Conservation (phyloP, 208 protist species). For the Phytomonas francai region DNA sequence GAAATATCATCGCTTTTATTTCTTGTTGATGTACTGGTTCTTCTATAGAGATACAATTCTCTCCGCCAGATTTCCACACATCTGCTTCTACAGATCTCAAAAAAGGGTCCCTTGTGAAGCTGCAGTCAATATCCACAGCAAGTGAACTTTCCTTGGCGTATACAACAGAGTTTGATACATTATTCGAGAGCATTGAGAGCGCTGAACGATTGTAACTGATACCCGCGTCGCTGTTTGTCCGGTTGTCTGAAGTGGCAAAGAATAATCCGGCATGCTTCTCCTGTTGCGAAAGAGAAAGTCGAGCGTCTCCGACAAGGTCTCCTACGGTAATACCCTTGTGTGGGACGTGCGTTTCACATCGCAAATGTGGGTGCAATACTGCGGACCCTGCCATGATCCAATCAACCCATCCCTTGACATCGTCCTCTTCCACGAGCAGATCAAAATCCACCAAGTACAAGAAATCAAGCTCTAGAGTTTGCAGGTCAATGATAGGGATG, state of each 20-base stretch:
- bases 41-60: not conserved
- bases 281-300: not conserved
- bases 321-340: not conserved
- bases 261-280: not conserved
- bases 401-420: slow-evolving; percentile 59
- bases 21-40: not conserved
- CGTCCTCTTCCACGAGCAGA: slow-evolving; percentile 58
- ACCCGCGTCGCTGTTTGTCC: not conserved
- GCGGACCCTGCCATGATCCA: slow-evolving; percentile 56
- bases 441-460: slow-evolving; percentile 82
- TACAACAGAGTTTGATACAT: not conserved
- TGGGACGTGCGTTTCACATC: not conserved
- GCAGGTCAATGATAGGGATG: slow-evolving; percentile 55
- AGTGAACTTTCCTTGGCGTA: slow-evolving; percentile 5
- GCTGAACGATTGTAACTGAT: not conserved
- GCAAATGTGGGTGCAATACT: slow-evolving; percentile 12
- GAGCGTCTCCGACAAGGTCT: not conserved
- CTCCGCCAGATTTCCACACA: not conserved
- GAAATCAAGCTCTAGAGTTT: slow-evolving; percentile 72
- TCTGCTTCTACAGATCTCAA: not conserved
- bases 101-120: not conserved
- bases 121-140: slow-evolving; percentile 10
- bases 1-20: not conserved
- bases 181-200: not conserved
- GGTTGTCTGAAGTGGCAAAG: not conserved